Conservation (phyloP, 768 basidiomycete genomes). For the Termitomyces bulborhizus region DNA sequence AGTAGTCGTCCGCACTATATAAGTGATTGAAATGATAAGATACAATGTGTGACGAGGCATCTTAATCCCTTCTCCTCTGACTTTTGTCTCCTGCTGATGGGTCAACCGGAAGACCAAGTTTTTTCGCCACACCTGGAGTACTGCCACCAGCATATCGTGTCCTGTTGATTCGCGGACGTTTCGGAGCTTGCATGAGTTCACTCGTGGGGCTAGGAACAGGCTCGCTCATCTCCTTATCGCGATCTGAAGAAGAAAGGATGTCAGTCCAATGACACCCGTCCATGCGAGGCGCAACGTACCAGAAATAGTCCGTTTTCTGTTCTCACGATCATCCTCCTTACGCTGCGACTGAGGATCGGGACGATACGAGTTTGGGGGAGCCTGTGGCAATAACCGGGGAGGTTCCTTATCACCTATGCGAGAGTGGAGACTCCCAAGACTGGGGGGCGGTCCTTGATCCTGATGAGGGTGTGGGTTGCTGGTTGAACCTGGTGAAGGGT, state of each 20-base stretch:
- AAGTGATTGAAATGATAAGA: slow-evolving; percentile 8
- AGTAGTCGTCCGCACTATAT: neutral
- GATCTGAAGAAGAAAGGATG: slow-evolving; percentile 35
- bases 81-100: slow-evolving; percentile 53
- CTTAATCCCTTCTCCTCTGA: slow-evolving; percentile 51
- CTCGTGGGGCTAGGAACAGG: slow-evolving; percentile 22
- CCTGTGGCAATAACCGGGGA: slow-evolving; percentile 29
- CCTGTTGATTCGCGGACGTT: slow-evolving; percentile 55
- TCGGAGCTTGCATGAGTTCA: slow-evolving; percentile 40
- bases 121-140: slow-evolving; percentile 40
- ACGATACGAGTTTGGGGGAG: slow-evolving; percentile 35
- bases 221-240: slow-evolving; percentile 51
- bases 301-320: slow-evolving; percentile 61
- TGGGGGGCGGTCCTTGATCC: slow-evolving; percentile 16
- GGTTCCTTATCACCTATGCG: slow-evolving; percentile 60
- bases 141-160: slow-evolving; percentile 35
- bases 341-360: slow-evolving; percentile 31
- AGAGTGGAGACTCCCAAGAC: slow-evolving; percentile 32
- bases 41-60: slow-evolving; percentile 6
- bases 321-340: slow-evolving; percentile 63
- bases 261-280: slow-evolving; percentile 1
- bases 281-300: slow-evolving; percentile 36
- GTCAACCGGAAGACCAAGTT: slow-evolving; percentile 52
- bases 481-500: slow-evolving; percentile 15
- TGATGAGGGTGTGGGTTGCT: slow-evolving; percentile 15